Percentiles rank a stretch among this genome's conserved stretches.
Conservation (phyloP, 495 filamentous ascomycete genomes). For the Evernia prunastri region DNA sequence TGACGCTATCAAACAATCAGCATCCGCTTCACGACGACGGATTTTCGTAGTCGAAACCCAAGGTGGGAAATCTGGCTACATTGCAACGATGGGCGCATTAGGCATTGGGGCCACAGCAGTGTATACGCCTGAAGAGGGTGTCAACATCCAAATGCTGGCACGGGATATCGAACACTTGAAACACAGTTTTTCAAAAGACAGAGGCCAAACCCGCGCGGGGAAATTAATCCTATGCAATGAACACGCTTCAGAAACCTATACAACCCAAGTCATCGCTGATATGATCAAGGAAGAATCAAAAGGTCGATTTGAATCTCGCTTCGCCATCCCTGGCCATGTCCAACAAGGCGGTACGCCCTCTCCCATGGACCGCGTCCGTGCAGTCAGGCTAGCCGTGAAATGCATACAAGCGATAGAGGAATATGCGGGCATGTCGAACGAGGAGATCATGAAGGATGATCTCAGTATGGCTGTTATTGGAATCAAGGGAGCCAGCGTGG, state of each 20-base stretch:
- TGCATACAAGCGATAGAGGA: conserved; percentile 84
- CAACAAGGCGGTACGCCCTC: conserved; percentile 93
- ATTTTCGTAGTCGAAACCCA: conserved; percentile 99
- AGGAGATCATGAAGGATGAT: conserved; percentile 63
- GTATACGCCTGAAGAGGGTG: conserved; percentile 95
- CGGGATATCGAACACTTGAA: conserved; percentile 87
- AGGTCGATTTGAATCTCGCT: conserved; percentile 87
- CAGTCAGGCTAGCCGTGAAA: conserved; percentile 83
- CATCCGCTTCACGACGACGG: conserved; percentile 81
- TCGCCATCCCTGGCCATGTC: conserved; percentile 91
- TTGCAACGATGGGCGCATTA: conserved; percentile 84
- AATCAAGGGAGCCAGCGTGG: conserved; percentile 80
- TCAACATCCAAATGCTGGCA: conserved; percentile 87
- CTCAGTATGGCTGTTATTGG: conserved; percentile 78
- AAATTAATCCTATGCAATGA: conserved; percentile 95
- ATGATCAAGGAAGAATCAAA: conserved; percentile 93
- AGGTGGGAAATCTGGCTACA: conserved; percentile 89
- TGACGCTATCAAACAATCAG: conserved; percentile 94
- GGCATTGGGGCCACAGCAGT: conserved; percentile 89
- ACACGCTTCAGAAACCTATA: conserved; percentile 81
- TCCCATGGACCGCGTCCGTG: conserved; percentile 91
- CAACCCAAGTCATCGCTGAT: conserved; percentile 84
- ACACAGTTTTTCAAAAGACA: conserved; percentile 75
- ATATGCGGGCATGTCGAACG: conserved; percentile 58
- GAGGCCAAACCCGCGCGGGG: conserved; percentile 83